These are phyloP conservation scores for Mycena polygramma DNA, from an alignment of 768 basidiomycete genomes.

Conservation along the genomic window DNA sequence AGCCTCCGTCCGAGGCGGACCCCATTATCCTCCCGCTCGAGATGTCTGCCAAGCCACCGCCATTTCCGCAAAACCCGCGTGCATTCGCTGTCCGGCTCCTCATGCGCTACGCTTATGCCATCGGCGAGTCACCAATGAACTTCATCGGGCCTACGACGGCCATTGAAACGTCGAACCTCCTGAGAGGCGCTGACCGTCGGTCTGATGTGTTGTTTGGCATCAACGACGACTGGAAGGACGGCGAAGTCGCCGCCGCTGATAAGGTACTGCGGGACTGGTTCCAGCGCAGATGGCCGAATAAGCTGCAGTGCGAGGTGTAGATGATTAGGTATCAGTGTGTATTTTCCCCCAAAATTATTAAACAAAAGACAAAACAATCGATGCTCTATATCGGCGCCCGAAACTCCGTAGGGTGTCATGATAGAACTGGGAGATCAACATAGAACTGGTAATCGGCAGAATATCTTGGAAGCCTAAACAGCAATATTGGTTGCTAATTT, in stretches of 20 bases:
- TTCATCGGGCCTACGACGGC: conserved; percentile 7
- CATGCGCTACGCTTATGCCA: conserved; percentile 20
- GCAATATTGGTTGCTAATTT: too few species aligned
- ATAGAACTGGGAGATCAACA: too few species aligned
- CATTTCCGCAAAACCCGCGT: conserved; percentile 17
- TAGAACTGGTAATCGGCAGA: too few species aligned
- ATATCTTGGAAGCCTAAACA: too few species aligned
- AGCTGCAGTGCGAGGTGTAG: conserved; percentile 17
- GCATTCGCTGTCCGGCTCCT: conserved; percentile 20
- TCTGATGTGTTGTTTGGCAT: neutral
- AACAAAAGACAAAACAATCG: too few species aligned
- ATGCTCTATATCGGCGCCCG: too few species aligned
- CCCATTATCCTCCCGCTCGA: conserved; percentile 33
- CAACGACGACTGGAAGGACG: conserved; percentile 11
- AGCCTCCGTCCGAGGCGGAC: conserved; percentile 1
- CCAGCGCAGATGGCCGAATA: conserved; percentile 10
- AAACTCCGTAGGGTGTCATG: too few species aligned
- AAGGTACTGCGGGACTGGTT: conserved; percentile 14
- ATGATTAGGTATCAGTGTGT: neutral
- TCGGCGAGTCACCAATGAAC: conserved; percentile 15
- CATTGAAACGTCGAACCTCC: neutral
- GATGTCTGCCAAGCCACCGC: conserved; percentile 20
- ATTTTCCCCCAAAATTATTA: neutral
- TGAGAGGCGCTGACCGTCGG: neutral
- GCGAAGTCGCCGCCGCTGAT: conserved; percentile 7